Evolutionary conservation across 345 rosid species (phyloP), one percentile per base, ranked within the genome.

Genomic region (Zanthoxylum bungeanum): DNA sequence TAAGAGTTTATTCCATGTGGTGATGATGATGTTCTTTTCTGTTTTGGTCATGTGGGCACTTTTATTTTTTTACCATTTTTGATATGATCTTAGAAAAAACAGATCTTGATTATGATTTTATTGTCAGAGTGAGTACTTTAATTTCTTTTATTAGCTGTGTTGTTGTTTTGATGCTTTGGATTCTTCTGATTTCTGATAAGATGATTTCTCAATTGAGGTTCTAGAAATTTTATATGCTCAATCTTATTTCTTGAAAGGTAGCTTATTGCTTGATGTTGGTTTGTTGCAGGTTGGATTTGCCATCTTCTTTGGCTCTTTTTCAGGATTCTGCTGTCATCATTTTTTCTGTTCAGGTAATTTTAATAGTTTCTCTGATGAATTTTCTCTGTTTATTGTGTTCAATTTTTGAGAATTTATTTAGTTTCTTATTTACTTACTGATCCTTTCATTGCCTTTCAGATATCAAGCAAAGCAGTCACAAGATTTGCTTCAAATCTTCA

Each of bases 341-440:
- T 73, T 50, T 30, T 42, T 60, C 9, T 52, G 5, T 70, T 16
- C 3, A 70, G 77, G 71, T 68, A 68, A 68, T 72, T 61, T 69
- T 51, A 28, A 6, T 12, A 25, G 4, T 49, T 34, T n/a, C 10
- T 37, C 19, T 9, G 64, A 46, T 42, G 33, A n/a, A 34, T 5
- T 46, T 31, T 69, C 4, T 69, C 21, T 25, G 7, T 19, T 55
- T 8, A 16, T 53, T 22, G 24, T 36, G 25, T 34, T 37, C 34
- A 24, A 2, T 9, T 47, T 5, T 50, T 31, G 5, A 34, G 17
- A 53, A 39, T 68, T 67, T 39, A 33, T 7, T 61, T 24, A 24
- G 17, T 66, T 71, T 40, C 68, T 39, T 24, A 57, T 59, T 22
- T n/a, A 2, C 66, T 65, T 16, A 22, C 22, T 44, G 19, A 27